Conservation (phyloP, 2,329 filamentous ascomycete species). For the Penicillium sp. region DNA sequence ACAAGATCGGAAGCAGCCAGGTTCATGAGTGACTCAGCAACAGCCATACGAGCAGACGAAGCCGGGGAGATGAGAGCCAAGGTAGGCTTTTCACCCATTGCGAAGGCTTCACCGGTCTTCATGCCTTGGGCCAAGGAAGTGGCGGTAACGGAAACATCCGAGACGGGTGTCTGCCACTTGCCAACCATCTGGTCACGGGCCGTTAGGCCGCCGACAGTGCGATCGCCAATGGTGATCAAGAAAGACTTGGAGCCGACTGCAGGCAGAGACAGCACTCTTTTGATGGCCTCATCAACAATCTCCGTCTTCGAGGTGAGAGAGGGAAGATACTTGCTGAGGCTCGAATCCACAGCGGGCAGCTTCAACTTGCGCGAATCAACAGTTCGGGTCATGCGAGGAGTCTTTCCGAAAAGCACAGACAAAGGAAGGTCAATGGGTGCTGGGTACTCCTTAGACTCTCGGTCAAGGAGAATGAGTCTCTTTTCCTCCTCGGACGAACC, state of each 20-base stretch:
- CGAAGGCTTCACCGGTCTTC: conserved; percentile 90
- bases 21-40: conserved; percentile 91
- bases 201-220: conserved; percentile 85
- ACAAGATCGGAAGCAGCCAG: conserved; percentile 75
- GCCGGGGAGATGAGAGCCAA: conserved; percentile 85
- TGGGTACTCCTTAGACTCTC: conserved; percentile 71
- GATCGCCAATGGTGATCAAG: conserved; percentile 92
- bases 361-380: conserved; percentile 68
- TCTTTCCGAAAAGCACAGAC: conserved; percentile 82
- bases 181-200: conserved; percentile 94
- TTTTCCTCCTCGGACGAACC: conserved; percentile 64
- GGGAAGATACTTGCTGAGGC: conserved; percentile 65
- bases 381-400: conserved; percentile 73
- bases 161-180: conserved; percentile 90
- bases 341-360: conserved; percentile 71
- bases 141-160: conserved; percentile 89
- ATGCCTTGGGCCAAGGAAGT: conserved; percentile 72
- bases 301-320: conserved; percentile 50
- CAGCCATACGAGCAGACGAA: conserved; percentile 93
- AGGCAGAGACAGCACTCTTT: conserved; percentile 78
- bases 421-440: conserved; percentile 86
- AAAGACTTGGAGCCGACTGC: conserved; percentile 96
- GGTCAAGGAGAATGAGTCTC: conserved; percentile 75
- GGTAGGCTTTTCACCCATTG: conserved; percentile 89
- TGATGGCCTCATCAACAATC: conserved; percentile 66